Evolutionary conservation across 148 eudicot genomes (phyloP), one percentile per base, ranked within the genome.

Genomic region (Nepenthes mirabilis): DNA sequence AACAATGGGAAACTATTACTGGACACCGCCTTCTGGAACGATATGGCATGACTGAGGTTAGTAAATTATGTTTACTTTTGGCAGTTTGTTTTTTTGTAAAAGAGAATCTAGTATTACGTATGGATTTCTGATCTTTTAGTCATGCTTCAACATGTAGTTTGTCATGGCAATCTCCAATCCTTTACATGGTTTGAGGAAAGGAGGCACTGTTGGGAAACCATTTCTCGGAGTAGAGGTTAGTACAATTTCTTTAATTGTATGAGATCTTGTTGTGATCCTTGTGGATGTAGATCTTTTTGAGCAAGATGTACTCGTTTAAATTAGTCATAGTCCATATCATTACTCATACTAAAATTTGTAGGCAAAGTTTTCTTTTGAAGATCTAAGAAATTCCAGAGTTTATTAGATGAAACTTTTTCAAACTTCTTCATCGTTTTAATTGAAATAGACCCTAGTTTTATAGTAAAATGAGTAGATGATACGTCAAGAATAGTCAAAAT

Each of bases 1-100:
- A 82, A 73, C 91, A 84, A 58, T 93, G 98, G 98, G 98, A 93
- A 74, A 63, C 70, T 56, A 93, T 93, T 50, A 93, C 95, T 2
- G 91, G 87, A 14, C 96, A 93, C 71, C 80, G 86, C 34, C 91
- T 93, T 61, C 69, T 93, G 71, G 98, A 93, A 70, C 82, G 98
- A 57, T 93, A 93, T 74, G 98, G 98, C 65, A 93, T 93, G 98
- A 93, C 98, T 59, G 98, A 93, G 91, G 98, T 88, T 37, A 45
- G 78, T 61, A 47, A 62, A 59, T 51, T 60, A 45, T 61, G 53
- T 54, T 36, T 35, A 36, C 55, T 14, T 47, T 52, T 57, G 32
- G 56, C 34, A 13, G 23, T 11, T 48, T 35, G 6, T 43, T 45
- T 34, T 57, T 5, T 32, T 6, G 36, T 9, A 55, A 55, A 55